Conservation (phyloP, 2,329 filamentous ascomycete genomes). For the Venturia nashicola region DNA sequence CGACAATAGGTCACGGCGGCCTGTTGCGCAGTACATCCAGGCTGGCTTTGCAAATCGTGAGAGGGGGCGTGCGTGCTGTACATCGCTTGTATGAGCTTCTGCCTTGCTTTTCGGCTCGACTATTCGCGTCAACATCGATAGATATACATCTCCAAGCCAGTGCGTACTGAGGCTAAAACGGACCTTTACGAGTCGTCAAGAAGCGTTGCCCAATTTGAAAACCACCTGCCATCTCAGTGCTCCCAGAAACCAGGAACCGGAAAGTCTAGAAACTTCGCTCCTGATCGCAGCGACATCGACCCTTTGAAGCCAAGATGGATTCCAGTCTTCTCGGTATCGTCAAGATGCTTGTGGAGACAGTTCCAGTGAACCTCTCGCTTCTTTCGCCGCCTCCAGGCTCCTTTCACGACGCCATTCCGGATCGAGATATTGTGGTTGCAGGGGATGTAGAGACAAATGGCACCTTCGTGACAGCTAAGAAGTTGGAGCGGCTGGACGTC, state of each 20-base stretch:
- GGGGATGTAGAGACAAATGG: too few species aligned
- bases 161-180: too few species aligned
- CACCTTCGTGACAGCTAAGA: too few species aligned
- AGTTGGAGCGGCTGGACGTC: too few species aligned
- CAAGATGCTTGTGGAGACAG: background rate
- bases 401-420: slow-evolving; percentile 51
- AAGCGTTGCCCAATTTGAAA: background rate
- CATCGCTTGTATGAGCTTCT: background rate
- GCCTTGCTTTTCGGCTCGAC: background rate
- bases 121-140: background rate
- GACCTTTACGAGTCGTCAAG: background rate
- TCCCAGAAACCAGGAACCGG: background rate
- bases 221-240: background rate
- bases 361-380: slow-evolving; percentile 43
- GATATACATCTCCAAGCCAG: background rate
- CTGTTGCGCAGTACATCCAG: background rate
- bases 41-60: background rate
- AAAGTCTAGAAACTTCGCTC: background rate
- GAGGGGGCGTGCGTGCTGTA: background rate
- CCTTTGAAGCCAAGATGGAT: background rate
- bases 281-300: background rate
- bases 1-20: background rate
- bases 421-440: slow-evolving; percentile 55
- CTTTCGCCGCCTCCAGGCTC: slow-evolving; percentile 59
- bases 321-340: background rate